Evolutionary conservation across 1,139 yeast species (phyloP), one percentile per base, ranked within the genome.

Genomic region (Taiozyma sp.): DNA sequence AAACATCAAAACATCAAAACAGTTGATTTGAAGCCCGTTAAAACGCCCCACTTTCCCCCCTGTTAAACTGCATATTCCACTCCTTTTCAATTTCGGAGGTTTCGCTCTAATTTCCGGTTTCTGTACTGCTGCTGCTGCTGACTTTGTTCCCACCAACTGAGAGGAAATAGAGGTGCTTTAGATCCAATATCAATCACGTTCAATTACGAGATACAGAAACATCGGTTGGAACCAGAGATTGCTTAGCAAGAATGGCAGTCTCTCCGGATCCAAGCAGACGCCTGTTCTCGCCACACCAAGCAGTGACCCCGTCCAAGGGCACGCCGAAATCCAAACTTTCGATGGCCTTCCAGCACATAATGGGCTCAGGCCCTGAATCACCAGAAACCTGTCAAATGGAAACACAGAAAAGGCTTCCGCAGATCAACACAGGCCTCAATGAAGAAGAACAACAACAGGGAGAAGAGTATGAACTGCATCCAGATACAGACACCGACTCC

Each of bases 401-500:
- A 10, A 8, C 41, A 10, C 41, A 38, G 24, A 38, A 38, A 19
- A 14, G 8, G 8, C 24, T 22, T 19, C 41, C 41, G 14, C 41
- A 38, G 24, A 38, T 38, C 14, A 16, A 38, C 5, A 38, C 41
- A 3, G 6, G 24, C 14, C 12, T 38, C 4, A 38, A 7, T 12
- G 41, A 9, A 8, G 41, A 38, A 19, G 24, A 30, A 30, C 13
- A 30, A 6, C 34, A 30, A 29, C 1, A 36, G 10, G 39, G 8
- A 19, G 41, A 22, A 8, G 36, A 32, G 19, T 38, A 19, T 38
- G 24, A 19, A 22, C 41, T 19, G 2, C 41, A 62, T 7, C 65
- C 61, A 23, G 60, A 56, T 27, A 65, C 68, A 2, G 68, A 69
- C 4, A 69, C 69, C 41, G 74, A 70, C 47, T 69, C 66, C 47